Base-by-base conservation (phyloP, 257 asterid genomes). In the Solanum dulcamara region DNA sequence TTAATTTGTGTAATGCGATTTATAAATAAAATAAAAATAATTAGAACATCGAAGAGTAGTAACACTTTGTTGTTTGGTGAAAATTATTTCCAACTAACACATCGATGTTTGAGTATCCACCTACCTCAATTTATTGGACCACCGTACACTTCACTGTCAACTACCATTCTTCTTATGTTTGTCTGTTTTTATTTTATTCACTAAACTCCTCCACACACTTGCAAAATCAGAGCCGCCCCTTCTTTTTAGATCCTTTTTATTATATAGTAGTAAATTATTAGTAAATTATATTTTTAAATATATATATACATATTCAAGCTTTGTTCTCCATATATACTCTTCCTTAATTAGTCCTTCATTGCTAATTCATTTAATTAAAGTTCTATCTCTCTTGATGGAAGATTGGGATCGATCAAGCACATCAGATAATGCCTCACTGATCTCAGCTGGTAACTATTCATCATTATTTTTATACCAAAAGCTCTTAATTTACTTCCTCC, bases 141-240 rank as follows among this genome's bases (percentile, higher is more conserved):
- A 57, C 70, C 50, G 20, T 85, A 71, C n/a, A 64, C 33, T 30
- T 26, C 2, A 14, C 28, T 22, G 51, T 55, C 48, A 87, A 68
- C 89, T 84, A 87, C 87, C 85, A 87, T 84, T 87, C 87, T 79
- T 87, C 80, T 30, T 38, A 22, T 71, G 10, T 40, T 74, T 71
- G 5, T 40, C 32, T 42, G 24, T 28, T 72, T 24, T 10, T 57
- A 68, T 57, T 53, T 79, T 79, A 42, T 71, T 53, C 64, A 83
- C 24, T 75, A 80, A 83, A 35, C 86, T 86, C 84, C 80, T 7
- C 62, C 88, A 70, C 66, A 48, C 86, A 75, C 26, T 66, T 59
- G 15, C 72, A 40, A 28, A 79, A 72, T 72, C 35, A 72, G 55
- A 38, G 44, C 37, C 57, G 42, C 50, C 71, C 81, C 72, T 62